These are phyloP conservation scores for Pythium grandisporangium DNA, from an alignment of 352 stramenopile genomes.

Conservation along the genomic window DNA sequence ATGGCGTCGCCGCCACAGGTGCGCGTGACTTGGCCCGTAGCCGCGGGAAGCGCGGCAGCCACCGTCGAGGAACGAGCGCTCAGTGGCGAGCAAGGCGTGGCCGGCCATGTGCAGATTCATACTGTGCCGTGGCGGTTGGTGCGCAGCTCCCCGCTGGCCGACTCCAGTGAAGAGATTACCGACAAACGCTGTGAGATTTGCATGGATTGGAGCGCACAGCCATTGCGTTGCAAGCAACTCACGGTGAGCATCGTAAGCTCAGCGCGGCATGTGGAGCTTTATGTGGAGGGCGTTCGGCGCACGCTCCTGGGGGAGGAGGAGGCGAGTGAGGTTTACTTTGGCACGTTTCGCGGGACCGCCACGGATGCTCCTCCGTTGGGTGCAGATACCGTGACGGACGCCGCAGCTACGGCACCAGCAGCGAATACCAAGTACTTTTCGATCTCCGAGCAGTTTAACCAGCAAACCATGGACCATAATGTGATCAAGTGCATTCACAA, in stretches of 20 bases:
- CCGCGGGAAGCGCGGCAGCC: too few relatives aligned
- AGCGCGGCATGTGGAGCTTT: slow-evolving; percentile 62
- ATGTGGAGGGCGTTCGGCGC: slow-evolving; percentile 32
- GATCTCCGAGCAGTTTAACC: slow-evolving; percentile 35
- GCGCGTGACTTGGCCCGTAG: too few relatives aligned
- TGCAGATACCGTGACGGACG: neutral
- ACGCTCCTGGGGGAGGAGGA: slow-evolving; percentile 55
- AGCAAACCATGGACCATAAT: slow-evolving; percentile 27
- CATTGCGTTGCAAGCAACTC: slow-evolving; percentile 35
- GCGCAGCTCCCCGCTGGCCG: neutral
- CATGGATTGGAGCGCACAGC: slow-evolving; percentile 15
- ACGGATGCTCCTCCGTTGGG: too few relatives aligned
- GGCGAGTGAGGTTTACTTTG: slow-evolving; percentile 56
- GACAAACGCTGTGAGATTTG: slow-evolving; percentile 27
- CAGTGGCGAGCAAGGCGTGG: too few relatives aligned
- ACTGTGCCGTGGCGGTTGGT: slow-evolving; percentile 7
- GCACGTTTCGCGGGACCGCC: slow-evolving; percentile 47
- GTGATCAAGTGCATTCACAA: slow-evolving; percentile 44
- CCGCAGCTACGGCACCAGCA: neutral
- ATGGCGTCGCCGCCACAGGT: too few relatives aligned
- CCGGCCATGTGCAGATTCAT: slow-evolving; percentile 7
- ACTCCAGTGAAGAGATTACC: neutral
- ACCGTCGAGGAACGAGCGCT: too few relatives aligned
- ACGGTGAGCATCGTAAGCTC: slow-evolving; percentile 45
- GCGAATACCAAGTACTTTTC: slow-evolving; percentile 28